Conservation (phyloP, 208 protist species). For the Trypanosomatidae sp. region DNA sequence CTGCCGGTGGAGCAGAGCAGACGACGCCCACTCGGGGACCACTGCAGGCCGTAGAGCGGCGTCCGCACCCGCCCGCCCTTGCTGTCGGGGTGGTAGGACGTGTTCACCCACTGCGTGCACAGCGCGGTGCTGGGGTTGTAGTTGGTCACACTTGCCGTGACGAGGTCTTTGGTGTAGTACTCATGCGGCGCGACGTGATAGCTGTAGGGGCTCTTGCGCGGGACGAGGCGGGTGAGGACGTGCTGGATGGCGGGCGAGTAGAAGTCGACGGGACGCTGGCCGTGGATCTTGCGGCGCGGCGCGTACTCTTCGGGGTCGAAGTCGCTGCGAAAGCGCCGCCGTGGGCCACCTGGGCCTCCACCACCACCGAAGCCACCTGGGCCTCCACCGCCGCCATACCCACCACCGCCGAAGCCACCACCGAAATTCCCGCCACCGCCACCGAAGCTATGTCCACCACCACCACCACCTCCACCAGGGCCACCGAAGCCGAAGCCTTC, state of each 20-base stretch:
- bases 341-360: conserved; percentile 17
- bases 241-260: conserved; percentile 83
- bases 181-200: conserved; percentile 84
- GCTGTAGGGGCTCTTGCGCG: conserved; percentile 56
- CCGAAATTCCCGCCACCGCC: too few relatives aligned
- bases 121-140: conserved; percentile 84
- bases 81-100: conserved; percentile 81
- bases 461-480: too few relatives aligned
- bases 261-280: conserved; percentile 84
- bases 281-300: conserved; percentile 65
- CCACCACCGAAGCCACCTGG: conserved; percentile 4
- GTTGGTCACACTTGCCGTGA: conserved; percentile 58
- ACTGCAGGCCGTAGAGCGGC: conserved; percentile 69
- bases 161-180: conserved; percentile 85
- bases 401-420: conserved; percentile 5
- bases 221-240: conserved; percentile 69
- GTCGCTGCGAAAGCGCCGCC: conserved; percentile 43
- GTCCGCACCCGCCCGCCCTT: conserved; percentile 53
- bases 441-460: too few relatives aligned
- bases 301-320: conserved; percentile 83
- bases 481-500: too few relatives aligned
- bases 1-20: conserved; percentile 77
- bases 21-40: conserved; percentile 78
- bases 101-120: conserved; percentile 91
- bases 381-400: neutral